A percentile compares a stretch with the other conserved stretches of the same genome.
These are phyloP conservation scores for Pinguiococcus pyrenoidosus DNA, from an alignment of 108 stramenopile genomes.

Conservation along the genomic window DNA sequence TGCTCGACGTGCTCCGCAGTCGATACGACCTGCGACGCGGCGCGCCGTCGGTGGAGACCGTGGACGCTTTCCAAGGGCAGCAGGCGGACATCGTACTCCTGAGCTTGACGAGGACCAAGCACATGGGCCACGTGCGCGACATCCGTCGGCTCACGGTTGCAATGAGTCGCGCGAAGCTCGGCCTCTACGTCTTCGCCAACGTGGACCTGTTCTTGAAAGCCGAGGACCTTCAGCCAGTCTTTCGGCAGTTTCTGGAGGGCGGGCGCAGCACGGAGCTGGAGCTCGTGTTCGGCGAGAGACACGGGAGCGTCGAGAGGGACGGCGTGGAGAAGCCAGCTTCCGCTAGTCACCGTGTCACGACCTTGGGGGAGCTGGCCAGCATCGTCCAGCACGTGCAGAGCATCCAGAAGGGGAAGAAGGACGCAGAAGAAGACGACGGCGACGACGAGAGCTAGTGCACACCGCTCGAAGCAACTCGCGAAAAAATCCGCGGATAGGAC, in stretches of 20 bases:
- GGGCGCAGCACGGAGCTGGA: no score
- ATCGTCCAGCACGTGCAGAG: no score
- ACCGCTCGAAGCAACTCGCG: no score
- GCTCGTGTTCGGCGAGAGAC: no score
- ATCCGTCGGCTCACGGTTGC: constrained; percentile 91
- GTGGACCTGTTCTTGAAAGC: constrained; percentile 48
- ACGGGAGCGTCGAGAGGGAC: no score
- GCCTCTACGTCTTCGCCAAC: constrained; percentile 82
- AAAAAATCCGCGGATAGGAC: no score
- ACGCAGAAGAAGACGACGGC: no score
- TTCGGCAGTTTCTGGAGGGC: constrained; percentile 44
- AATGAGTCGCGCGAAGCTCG: constrained; percentile 81
- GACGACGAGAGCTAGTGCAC: no score
- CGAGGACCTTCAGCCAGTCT: constrained; percentile 52
- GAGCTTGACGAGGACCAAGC: constrained; percentile 75
- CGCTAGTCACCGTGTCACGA: no score
- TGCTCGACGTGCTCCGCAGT: constrained; percentile 68
- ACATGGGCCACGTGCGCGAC: constrained; percentile 84
- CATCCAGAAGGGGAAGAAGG: no score
- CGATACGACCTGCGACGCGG: constrained; percentile 6
- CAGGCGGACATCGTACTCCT: constrained; percentile 88
- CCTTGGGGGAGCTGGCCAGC: no score
- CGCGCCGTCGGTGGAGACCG: constrained; percentile 56
- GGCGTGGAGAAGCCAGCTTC: no score
- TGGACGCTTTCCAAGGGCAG: constrained; percentile 97